Evolutionary conservation across 805 yeast species (phyloP).

Genomic region (Lipomyces chichibuensis): DNA sequence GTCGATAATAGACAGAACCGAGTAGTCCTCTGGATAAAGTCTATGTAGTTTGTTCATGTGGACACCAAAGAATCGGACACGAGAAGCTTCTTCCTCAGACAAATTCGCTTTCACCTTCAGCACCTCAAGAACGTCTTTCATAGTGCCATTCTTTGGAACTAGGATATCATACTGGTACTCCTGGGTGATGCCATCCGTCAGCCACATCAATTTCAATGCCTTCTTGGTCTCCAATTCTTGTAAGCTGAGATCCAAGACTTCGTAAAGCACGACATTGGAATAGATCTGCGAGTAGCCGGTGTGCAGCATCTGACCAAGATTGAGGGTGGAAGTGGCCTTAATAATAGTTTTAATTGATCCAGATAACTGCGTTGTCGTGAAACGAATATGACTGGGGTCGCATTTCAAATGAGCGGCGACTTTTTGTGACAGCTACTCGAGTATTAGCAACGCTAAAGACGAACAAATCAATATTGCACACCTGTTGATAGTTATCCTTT

Average conservation of each 20-base stretch:
- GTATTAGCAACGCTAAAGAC: background rate
- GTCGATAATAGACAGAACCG: constrained; percentile 42
- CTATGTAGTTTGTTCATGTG: constrained; percentile 32
- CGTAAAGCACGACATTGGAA: constrained; percentile 60
- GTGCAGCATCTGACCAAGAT: constrained; percentile 44
- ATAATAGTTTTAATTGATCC: constrained; percentile 49
- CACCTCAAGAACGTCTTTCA: constrained; percentile 58
- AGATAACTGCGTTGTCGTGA: constrained; percentile 66
- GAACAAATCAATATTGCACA: background rate
- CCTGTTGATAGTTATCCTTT: constrained; percentile 57
- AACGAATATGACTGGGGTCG: constrained; percentile 63
- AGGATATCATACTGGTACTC: constrained; percentile 69
- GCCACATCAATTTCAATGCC: constrained; percentile 67
- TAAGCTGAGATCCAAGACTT: constrained; percentile 72
- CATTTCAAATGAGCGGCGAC: constrained; percentile 59
- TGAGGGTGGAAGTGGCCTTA: constrained; percentile 41
- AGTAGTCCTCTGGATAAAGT: constrained; percentile 22
- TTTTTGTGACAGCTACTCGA: constrained; percentile 53
- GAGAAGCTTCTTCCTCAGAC: constrained; percentile 47
- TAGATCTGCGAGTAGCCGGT: constrained; percentile 19
- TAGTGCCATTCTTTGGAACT: constrained; percentile 64
- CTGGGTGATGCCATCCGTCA: constrained; percentile 70
- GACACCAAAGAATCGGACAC: constrained; percentile 28
- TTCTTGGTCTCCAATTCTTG: constrained; percentile 77
- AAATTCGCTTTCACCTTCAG: constrained; percentile 59